These are phyloP conservation scores for Metschnikowia arizonensis DNA, from an alignment of 805 yeast species.

Conservation along the genomic window DNA sequence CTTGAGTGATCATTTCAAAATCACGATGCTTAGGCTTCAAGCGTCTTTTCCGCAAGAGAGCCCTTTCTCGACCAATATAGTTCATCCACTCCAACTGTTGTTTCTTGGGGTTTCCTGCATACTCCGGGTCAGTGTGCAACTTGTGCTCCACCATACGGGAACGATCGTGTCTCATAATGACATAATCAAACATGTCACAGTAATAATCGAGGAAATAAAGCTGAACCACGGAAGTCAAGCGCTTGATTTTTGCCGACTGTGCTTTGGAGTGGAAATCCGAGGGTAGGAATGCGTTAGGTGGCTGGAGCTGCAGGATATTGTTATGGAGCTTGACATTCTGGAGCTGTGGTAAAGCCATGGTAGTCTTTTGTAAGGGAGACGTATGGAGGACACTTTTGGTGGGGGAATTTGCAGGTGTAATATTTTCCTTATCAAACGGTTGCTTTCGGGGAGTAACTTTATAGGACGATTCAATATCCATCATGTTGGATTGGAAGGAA, in stretches of 20 bases:
- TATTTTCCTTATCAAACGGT: conserved; percentile 17
- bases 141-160: conserved; percentile 63
- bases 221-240: conserved; percentile 88
- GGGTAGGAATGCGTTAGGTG: conserved; percentile 25
- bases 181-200: conserved; percentile 92
- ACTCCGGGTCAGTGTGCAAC: conserved; percentile 49
- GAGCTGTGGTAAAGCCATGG: conserved; percentile 11
- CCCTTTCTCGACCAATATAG: conserved; percentile 80
- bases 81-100: conserved; percentile 60
- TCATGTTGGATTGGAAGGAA: conserved; percentile 31
- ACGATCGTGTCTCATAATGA: conserved; percentile 80
- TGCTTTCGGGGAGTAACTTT: conserved; percentile 27
- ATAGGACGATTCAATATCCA: conserved; percentile 39
- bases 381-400: conserved; percentile 30
- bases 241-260: conserved; percentile 68
- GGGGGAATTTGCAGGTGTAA: conserved; percentile 30
- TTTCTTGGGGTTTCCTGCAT: conserved; percentile 26
- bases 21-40: conserved; percentile 91
- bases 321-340: conserved; percentile 24
- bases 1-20: conserved; percentile 94
- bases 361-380: conserved; percentile 16
- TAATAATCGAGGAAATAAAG: conserved; percentile 92
- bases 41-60: conserved; percentile 80
- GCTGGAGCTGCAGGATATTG: conserved; percentile 33
- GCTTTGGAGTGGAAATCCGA: conserved; percentile 56